phyloP scores from a whole-genome alignment of 345 rosid species.

The Salix suchowensis region DNA sequence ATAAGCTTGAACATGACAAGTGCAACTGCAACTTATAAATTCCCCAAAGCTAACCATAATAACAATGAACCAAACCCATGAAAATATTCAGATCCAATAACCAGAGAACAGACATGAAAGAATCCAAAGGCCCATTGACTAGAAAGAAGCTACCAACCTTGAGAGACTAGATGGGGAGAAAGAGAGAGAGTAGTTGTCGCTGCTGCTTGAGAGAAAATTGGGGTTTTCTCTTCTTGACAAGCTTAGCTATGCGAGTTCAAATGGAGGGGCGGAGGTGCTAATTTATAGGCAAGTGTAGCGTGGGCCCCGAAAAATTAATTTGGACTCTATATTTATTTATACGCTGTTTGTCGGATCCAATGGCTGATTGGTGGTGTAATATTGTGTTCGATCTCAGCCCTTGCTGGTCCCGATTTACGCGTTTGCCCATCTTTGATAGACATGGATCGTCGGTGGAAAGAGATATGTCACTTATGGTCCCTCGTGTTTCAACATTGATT shows the following conservation, averaged over 20 bases:
- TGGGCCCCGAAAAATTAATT: neutral
- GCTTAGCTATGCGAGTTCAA: neutral
- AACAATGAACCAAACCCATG: neutral
- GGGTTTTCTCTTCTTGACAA: neutral
- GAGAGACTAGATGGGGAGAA: neutral
- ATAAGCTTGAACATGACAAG: neutral
- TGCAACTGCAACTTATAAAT: neutral
- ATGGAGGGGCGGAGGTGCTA: neutral
- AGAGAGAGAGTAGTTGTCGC: neutral
- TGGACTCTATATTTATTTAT: slow-evolving; percentile 9
- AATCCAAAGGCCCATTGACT: neutral
- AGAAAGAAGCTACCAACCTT: neutral
- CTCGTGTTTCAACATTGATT: neutral
- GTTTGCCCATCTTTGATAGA: neutral
- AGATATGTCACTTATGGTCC: neutral
- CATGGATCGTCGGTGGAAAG: neutral
- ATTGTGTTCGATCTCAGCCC: neutral
- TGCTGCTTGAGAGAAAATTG: neutral
- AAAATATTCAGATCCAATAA: neutral
- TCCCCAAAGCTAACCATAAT: neutral
- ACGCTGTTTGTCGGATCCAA: neutral
- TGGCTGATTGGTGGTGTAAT: neutral
- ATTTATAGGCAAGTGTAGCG: neutral
- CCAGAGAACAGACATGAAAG: no score
- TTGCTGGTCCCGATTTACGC: neutral